Evolutionary conservation across 441 rosid species (phyloP).

Genomic region (Gossypium lobatum): DNA sequence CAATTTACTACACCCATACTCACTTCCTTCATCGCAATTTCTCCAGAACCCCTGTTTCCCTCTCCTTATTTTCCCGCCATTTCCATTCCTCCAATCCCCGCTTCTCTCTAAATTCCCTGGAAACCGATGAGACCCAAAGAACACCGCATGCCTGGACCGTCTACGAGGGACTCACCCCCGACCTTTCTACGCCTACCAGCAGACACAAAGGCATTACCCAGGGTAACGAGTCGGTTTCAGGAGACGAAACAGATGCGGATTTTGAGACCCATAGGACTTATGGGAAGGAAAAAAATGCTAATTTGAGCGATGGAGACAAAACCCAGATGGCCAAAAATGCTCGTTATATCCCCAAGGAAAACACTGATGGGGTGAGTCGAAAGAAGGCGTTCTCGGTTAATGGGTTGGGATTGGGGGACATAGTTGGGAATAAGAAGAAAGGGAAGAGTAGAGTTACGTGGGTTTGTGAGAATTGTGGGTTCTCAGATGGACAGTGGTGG

Average conservation of each 20-base stretch:
- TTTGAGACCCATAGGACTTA: slow-evolving; percentile 12
- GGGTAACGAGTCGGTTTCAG: background rate
- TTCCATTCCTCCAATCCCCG: slow-evolving; percentile 22
- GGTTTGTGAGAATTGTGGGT: slow-evolving; percentile 68
- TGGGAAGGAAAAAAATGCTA: slow-evolving; percentile 15
- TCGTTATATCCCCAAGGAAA: slow-evolving; percentile 18
- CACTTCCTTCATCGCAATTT: slow-evolving; percentile 17
- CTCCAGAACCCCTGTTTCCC: background rate
- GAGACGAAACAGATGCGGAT: slow-evolving; percentile 2
- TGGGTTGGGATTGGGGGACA: slow-evolving; percentile 19
- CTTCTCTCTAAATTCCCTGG: background rate
- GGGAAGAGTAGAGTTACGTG: slow-evolving; percentile 45
- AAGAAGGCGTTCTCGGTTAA: slow-evolving; percentile 21
- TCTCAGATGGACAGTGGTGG: slow-evolving; percentile 79
- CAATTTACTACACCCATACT: slow-evolving; percentile 21
- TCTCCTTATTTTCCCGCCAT: slow-evolving; percentile 14
- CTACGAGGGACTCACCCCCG: slow-evolving; percentile 24
- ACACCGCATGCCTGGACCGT: slow-evolving; percentile 21
- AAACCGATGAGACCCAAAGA: background rate
- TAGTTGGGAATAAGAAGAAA: slow-evolving; percentile 45
- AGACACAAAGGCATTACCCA: background rate
- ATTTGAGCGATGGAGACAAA: slow-evolving; percentile 12
- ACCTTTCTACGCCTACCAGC: background rate
- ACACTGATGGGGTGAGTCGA: slow-evolving; percentile 9
- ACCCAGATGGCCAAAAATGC: slow-evolving; percentile 2